These are phyloP conservation scores for Fomes fomentarius DNA, from an alignment of 1,284 basidiomycete species.

Conservation along the genomic window DNA sequence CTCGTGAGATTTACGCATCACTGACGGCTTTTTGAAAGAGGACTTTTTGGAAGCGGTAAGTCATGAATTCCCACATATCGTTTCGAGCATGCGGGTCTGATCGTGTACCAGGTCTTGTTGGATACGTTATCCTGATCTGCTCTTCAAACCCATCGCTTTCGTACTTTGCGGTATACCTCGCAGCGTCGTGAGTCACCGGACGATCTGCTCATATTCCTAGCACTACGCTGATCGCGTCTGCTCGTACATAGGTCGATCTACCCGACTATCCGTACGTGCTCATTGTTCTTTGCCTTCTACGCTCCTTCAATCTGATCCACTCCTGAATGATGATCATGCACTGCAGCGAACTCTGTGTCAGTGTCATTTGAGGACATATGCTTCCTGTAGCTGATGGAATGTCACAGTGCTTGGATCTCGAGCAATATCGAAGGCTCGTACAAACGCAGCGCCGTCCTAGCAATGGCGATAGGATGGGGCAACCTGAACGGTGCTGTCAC, in stretches of 20 bases:
- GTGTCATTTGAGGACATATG: constrained; percentile 14
- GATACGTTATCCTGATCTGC: constrained; percentile 54
- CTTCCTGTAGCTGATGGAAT: neutral
- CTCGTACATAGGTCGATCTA: constrained; percentile 43
- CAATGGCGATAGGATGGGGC: constrained; percentile 70
- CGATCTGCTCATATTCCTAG: neutral
- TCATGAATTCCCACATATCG: neutral
- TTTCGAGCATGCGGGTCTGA: neutral
- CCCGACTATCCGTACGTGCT: constrained; percentile 47
- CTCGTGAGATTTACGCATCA: neutral
- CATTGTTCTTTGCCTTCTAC: too few relatives aligned
- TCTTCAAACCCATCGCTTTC: constrained; percentile 47
- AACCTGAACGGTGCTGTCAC: constrained; percentile 74
- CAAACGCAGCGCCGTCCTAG: constrained; percentile 74
- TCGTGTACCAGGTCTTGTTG: constrained; percentile 41
- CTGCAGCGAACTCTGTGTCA: constrained; percentile 50
- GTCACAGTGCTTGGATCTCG: constrained; percentile 50
- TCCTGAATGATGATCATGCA: too few relatives aligned
- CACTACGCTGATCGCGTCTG: too few relatives aligned
- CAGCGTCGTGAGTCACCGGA: constrained; percentile 42
- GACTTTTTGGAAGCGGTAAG: constrained; percentile 28
- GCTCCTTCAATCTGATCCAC: neutral
- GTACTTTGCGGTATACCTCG: constrained; percentile 51
- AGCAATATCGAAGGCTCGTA: constrained; percentile 64
- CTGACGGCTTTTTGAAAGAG: constrained; percentile 8